Conservation (phyloP, 2,329 filamentous ascomycete species). For the Talaromyces sp. region DNA sequence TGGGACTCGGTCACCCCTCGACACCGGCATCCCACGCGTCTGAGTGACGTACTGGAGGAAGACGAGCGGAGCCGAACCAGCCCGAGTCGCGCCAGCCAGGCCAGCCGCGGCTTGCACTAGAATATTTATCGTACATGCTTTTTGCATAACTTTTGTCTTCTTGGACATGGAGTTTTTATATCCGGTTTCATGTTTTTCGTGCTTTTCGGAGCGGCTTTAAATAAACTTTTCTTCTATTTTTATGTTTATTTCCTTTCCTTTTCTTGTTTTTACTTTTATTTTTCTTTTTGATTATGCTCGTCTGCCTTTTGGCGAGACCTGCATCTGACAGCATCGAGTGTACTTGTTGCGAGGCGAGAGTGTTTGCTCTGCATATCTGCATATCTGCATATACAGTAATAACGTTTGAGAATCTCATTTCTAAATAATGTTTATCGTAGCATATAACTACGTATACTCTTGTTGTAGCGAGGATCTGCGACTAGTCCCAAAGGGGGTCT, state of each 20-base stretch:
- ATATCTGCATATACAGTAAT: background rate
- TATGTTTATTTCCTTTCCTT: conserved; percentile 1
- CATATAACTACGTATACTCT: background rate
- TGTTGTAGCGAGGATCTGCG: background rate
- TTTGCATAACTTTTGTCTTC: background rate
- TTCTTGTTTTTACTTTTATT: background rate
- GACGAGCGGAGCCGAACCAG: conserved; percentile 72
- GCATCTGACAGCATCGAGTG: background rate
- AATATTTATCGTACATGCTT: conserved; percentile 4
- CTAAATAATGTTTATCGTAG: background rate
- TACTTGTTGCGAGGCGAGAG: background rate
- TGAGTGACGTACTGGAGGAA: conserved; percentile 85
- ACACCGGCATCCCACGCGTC: conserved; percentile 80
- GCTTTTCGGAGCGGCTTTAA: background rate
- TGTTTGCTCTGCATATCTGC: background rate
- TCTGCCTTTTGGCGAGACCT: background rate
- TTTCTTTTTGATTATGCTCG: background rate
- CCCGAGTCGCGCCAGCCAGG: conserved; percentile 51
- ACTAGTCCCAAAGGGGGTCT: background rate
- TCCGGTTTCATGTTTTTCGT: background rate
- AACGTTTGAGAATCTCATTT: background rate
- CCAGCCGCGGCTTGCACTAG: conserved; percentile 35
- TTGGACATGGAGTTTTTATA: background rate
- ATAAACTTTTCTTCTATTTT: conserved; percentile 1
- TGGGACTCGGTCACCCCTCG: conserved; percentile 70